Evolutionary conservation across 1,139 yeast genomes (phyloP).

Genomic region (Lodderomyces pseudojiufengensis): DNA sequence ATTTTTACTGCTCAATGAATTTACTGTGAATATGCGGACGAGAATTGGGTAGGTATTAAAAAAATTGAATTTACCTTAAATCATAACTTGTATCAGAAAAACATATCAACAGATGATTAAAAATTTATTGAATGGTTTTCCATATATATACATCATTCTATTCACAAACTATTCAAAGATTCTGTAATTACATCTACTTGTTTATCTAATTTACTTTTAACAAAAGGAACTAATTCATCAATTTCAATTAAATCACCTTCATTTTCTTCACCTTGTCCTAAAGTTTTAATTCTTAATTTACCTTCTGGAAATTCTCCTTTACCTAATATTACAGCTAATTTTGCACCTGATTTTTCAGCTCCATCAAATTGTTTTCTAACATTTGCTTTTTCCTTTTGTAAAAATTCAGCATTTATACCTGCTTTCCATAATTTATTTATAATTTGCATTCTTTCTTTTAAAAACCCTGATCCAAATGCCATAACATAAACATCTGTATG

Average conservation of each 20-base stretch:
- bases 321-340: conserved; percentile 87
- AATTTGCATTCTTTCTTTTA: conserved; percentile 85
- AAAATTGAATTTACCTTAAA: no score
- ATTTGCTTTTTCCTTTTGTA: conserved; percentile 89
- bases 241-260: conserved; percentile 75
- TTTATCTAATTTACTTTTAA: conserved; percentile 51
- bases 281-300: conserved; percentile 74
- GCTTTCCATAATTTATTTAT: conserved; percentile 81
- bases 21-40: no score
- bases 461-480: conserved; percentile 94
- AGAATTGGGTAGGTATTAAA: no score
- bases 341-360: conserved; percentile 92
- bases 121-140: no score
- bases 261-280: conserved; percentile 85
- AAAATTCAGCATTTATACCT: conserved; percentile 85
- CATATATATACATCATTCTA: no score
- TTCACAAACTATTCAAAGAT: no score
- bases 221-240: conserved; percentile 54
- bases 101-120: no score
- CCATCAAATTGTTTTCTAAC: conserved; percentile 95
- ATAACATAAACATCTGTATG: conserved; percentile 90
- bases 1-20: no score
- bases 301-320: conserved; percentile 88
- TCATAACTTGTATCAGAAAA: no score
- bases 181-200: no score